Evolutionary conservation across 352 stramenopile species (phyloP).

Genomic region (Phytophthora capsici): DNA sequence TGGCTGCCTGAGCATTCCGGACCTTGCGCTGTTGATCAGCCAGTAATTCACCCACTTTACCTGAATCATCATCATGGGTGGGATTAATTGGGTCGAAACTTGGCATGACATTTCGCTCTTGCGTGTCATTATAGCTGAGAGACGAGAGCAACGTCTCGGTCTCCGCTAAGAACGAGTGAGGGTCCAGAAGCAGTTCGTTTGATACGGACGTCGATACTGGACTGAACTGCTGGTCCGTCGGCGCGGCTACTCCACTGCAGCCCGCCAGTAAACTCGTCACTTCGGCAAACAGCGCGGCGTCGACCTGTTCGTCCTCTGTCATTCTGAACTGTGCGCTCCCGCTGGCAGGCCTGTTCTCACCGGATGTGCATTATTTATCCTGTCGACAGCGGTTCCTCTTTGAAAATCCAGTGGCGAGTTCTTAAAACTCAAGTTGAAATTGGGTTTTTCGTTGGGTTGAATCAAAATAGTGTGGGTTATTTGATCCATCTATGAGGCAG

Average conservation of each 20-base stretch:
- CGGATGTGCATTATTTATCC: not conserved
- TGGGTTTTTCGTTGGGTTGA: too few relatives aligned
- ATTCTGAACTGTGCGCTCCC: not conserved
- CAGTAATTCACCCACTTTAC: not conserved
- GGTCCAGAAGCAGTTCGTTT: slow-evolving; percentile 3
- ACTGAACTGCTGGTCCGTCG: not conserved
- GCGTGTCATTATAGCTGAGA: not conserved
- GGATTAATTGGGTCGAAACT: not conserved
- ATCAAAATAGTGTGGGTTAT: too few relatives aligned
- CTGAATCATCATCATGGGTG: not conserved
- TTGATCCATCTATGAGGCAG: not conserved
- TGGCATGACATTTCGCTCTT: not conserved
- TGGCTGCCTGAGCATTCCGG: slow-evolving; percentile 13
- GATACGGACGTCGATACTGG: not conserved
- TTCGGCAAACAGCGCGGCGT: slow-evolving; percentile 10
- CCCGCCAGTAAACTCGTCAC: slow-evolving; percentile 15
- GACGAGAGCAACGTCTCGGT: slow-evolving; percentile 22
- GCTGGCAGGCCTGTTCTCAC: not conserved
- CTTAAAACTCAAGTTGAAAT: too few relatives aligned
- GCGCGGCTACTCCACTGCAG: not conserved
- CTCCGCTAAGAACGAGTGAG: slow-evolving; percentile 11
- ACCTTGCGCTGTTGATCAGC: not conserved
- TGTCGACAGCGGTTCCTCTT: too few relatives aligned
- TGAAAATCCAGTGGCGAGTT: not conserved
- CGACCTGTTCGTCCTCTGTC: slow-evolving; percentile 17